Percentiles rank a stretch among this genome's conserved stretches.
These are phyloP conservation scores for Lactarius quietus DNA, from an alignment of 768 basidiomycete genomes.

Conservation along the genomic window DNA sequence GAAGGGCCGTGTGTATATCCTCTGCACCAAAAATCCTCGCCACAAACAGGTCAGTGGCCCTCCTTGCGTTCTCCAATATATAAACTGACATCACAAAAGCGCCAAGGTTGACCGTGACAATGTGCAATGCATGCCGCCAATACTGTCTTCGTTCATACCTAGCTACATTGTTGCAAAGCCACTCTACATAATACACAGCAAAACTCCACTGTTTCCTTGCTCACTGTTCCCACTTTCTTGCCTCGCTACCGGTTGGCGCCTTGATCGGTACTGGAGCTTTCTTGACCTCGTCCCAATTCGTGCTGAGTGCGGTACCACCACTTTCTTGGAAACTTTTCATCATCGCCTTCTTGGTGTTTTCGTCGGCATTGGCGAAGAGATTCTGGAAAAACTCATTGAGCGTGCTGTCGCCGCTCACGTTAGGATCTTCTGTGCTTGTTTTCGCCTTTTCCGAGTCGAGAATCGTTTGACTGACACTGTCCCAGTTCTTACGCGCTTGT, in stretches of 20 bases:
- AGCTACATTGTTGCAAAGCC: neutral
- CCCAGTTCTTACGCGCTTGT: constrained; percentile 81
- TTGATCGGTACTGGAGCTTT: constrained; percentile 69
- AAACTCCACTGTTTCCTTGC: constrained; percentile 1
- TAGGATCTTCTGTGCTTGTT: constrained; percentile 73
- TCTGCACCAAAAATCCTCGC: constrained; percentile 92
- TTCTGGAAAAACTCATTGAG: constrained; percentile 90
- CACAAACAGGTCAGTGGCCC: constrained; percentile 78
- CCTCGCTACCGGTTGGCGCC: constrained; percentile 81
- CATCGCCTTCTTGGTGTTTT: constrained; percentile 92
- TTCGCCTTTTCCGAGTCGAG: constrained; percentile 67
- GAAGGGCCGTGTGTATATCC: constrained; percentile 88
- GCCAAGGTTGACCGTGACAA: constrained; percentile 50
- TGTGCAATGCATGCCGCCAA: neutral
- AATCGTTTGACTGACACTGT: constrained; percentile 68
- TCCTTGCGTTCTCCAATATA: constrained; percentile 25
- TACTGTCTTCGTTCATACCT: neutral
- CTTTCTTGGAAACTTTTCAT: constrained; percentile 97
- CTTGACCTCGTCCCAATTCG: constrained; percentile 89
- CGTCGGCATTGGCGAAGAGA: constrained; percentile 86
- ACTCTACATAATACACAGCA: constrained; percentile 12
- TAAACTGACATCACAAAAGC: constrained; percentile 41
- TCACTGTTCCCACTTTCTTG: constrained; percentile 63
- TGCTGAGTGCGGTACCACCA: constrained; percentile 92
- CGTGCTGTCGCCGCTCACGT: constrained; percentile 82